Conservation (phyloP, 768 basidiomycete species). For the Boletus tylopilopsis region DNA sequence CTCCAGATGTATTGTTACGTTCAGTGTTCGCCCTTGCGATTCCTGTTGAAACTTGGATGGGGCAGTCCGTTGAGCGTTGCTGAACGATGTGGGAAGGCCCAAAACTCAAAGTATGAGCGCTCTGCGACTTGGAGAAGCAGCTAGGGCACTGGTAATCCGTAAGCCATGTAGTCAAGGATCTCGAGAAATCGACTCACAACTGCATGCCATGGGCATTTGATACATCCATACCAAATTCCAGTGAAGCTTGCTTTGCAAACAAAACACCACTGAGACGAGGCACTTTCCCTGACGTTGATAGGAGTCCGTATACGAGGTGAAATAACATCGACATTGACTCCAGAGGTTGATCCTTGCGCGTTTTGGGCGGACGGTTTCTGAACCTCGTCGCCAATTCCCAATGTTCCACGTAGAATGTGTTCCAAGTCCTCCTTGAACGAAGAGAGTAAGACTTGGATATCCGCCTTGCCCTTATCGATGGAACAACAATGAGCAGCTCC, state of each 20-base stretch:
- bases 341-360: background rate
- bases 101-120: slow-evolving; percentile 29
- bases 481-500: slow-evolving; percentile 37
- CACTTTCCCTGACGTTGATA: background rate
- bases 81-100: slow-evolving; percentile 29
- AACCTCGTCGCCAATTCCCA: slow-evolving; percentile 25
- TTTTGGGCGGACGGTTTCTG: background rate
- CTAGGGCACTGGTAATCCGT: slow-evolving; percentile 21
- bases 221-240: slow-evolving; percentile 29
- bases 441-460: slow-evolving; percentile 44
- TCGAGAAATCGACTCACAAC: slow-evolving; percentile 20
- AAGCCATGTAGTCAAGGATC: background rate
- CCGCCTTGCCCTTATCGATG: slow-evolving; percentile 42
- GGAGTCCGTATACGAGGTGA: background rate
- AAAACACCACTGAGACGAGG: slow-evolving; percentile 26
- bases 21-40: background rate
- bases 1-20: background rate
- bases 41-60: background rate
- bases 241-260: slow-evolving; percentile 26
- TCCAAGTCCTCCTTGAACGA: slow-evolving; percentile 57
- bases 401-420: slow-evolving; percentile 36
- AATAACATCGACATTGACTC: background rate
- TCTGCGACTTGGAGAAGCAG: slow-evolving; percentile 28
- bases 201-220: slow-evolving; percentile 31
- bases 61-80: slow-evolving; percentile 5